Percentiles rank a stretch among this genome's conserved stretches.
These are phyloP conservation scores for Trichosporon sp. DNA, from an alignment of 1,284 basidiomycete species.

Conservation along the genomic window DNA sequence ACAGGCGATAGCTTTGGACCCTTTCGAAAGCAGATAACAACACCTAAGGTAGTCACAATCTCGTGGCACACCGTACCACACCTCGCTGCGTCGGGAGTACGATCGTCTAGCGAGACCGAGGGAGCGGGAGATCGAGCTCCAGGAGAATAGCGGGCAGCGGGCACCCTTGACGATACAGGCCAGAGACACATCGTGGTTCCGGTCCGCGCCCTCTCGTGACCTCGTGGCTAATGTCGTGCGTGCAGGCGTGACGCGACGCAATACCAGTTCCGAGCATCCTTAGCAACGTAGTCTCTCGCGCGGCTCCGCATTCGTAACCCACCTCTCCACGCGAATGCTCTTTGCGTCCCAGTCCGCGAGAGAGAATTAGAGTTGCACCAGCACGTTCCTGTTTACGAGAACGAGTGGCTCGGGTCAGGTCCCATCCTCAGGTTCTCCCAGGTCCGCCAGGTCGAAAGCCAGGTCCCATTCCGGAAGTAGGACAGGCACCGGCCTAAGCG, in stretches of 20 bases:
- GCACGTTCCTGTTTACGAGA: not conserved
- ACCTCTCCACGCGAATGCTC: not conserved
- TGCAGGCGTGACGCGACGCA: not conserved
- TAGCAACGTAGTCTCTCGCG: not conserved
- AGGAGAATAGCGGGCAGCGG: too few species aligned
- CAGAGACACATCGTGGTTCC: too few species aligned
- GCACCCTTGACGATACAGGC: too few species aligned
- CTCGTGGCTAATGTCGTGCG: not conserved
- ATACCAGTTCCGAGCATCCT: not conserved
- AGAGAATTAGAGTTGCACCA: not conserved
- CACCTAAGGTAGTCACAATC: too few species aligned
- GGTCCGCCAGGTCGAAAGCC: not conserved
- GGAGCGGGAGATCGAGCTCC: too few species aligned
- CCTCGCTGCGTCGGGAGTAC: too few species aligned
- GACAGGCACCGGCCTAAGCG: not conserved
- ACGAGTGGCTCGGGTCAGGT: not conserved
- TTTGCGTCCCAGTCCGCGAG: not conserved
- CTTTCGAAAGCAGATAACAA: too few species aligned
- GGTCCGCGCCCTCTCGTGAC: too few species aligned
- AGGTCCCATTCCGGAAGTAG: not conserved
- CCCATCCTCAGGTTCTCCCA: not conserved
- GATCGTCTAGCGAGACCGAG: too few species aligned
- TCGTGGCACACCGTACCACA: too few species aligned
- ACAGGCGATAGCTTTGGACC: too few species aligned
- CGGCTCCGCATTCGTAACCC: not conserved